Evolutionary conservation across 352 stramenopile genomes (phyloP).

Genomic region (Phytopythium aichiense): DNA sequence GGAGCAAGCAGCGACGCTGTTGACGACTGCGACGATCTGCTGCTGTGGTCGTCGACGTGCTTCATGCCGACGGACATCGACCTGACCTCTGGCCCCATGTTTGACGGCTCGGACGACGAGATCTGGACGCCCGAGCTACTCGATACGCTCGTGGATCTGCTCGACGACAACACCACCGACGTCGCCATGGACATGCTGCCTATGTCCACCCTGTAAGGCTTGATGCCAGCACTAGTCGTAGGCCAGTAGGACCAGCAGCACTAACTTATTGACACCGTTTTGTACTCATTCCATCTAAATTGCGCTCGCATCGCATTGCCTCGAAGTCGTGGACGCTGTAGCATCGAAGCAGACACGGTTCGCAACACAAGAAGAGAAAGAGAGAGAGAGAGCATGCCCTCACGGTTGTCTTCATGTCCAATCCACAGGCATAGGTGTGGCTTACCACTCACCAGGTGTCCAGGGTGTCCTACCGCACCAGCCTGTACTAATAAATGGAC

Average conservation of each 20-base stretch:
- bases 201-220: conserved; percentile 1
- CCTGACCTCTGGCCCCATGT: conserved; percentile 8
- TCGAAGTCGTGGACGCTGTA: no score
- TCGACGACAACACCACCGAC: conserved; percentile 15
- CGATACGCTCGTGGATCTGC: conserved; percentile 22
- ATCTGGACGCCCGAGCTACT: conserved; percentile 24
- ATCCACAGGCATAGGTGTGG: background rate
- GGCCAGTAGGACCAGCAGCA: background rate
- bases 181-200: background rate
- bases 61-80: conserved; percentile 4
- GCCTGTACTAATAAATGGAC: no score
- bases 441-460: background rate
- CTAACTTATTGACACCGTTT: background rate
- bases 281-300: no score
- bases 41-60: conserved; percentile 9
- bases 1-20: conserved; percentile 4
- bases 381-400: no score
- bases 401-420: background rate
- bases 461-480: background rate
- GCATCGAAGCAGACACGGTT: no score
- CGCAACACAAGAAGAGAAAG: no score
- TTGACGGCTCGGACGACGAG: conserved; percentile 6
- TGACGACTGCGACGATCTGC: conserved; percentile 11
- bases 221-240: background rate
- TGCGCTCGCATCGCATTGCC: no score